A percentile compares a stretch with the other conserved stretches of the same genome.
Conservation (phyloP, 2,329 filamentous ascomycete genomes). For the Ophiocordyceps australis region DNA sequence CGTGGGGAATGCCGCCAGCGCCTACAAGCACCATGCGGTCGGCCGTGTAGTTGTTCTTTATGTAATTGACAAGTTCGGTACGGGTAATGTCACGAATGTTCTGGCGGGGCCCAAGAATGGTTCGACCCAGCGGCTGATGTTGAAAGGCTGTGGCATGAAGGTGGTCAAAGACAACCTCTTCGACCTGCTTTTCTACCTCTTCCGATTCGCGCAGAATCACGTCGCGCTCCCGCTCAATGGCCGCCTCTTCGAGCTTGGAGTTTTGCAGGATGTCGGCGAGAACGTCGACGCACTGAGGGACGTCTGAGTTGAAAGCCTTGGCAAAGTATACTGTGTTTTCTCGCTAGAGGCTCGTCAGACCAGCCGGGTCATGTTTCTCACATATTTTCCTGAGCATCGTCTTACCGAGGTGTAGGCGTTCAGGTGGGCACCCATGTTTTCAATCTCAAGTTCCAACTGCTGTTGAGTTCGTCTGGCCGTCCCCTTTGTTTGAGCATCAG, state of each 20-base stretch:
- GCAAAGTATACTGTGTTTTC: conserved; percentile 99
- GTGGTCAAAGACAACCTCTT: conserved; percentile 99
- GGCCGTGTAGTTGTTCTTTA: conserved; percentile 98
- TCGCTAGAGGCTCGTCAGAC: conserved; percentile 37
- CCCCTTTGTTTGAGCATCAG: conserved; percentile 37
- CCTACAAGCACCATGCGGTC: conserved; percentile 99
- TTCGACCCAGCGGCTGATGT: conserved; percentile 87
- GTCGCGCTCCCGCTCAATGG: conserved; percentile 94
- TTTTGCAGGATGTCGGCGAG: conserved; percentile 98
- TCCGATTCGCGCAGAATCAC: conserved; percentile 98
- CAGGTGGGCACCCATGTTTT: conserved; percentile 98
- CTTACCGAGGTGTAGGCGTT: conserved; percentile 98
- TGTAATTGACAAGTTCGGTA: conserved; percentile 83
- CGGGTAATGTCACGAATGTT: conserved; percentile 95
- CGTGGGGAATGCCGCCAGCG: conserved; percentile 83
- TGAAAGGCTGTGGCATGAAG: conserved; percentile 97
- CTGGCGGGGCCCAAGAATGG: conserved; percentile 91
- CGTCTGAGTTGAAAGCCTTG: conserved; percentile 96
- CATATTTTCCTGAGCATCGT: conserved; percentile 10
- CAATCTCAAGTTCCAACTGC: conserved; percentile 97
- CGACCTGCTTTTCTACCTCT: conserved; percentile 98
- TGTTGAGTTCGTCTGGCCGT: conserved; percentile 89
- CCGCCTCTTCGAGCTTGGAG: conserved; percentile 85
- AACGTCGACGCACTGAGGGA: conserved; percentile 92
- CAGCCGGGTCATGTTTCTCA: too few species aligned